Evolutionary conservation across 2,329 filamentous ascomycete species (phyloP).

Genomic region (Phialophora tarda): DNA sequence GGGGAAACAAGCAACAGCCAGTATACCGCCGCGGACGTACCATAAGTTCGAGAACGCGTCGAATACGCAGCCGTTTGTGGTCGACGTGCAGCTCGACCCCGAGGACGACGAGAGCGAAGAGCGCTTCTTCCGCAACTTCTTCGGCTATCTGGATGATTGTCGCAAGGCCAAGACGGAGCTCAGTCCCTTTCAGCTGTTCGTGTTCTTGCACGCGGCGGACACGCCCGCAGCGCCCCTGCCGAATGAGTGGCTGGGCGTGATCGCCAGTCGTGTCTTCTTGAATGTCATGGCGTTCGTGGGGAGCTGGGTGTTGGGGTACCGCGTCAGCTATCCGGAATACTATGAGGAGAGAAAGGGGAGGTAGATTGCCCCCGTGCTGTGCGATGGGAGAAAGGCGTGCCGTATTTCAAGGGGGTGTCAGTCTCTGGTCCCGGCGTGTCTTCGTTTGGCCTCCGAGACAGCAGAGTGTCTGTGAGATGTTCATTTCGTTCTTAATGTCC

Average conservation of each 20-base stretch:
- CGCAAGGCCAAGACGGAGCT: constrained; percentile 28
- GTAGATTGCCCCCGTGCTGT: background rate
- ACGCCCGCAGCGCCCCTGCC: constrained; percentile 37
- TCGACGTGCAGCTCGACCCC: constrained; percentile 39
- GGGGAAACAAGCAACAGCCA: constrained; percentile 22
- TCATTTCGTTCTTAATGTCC: background rate
- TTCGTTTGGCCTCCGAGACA: background rate
- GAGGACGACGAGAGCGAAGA: constrained; percentile 39
- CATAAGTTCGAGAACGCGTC: constrained; percentile 41
- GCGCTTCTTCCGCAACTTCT: constrained; percentile 41
- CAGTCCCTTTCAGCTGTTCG: constrained; percentile 40
- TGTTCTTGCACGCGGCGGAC: constrained; percentile 39
- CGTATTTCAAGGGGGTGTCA: background rate
- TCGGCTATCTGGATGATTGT: constrained; percentile 41
- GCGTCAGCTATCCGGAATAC: constrained; percentile 34
- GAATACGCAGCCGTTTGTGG: constrained; percentile 32
- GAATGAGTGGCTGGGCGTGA: constrained; percentile 19
- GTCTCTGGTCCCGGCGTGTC: background rate
- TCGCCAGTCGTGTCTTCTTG: constrained; percentile 29
- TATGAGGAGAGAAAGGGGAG: constrained; percentile 14
- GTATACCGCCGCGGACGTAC: constrained; percentile 27
- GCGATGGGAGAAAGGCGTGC: background rate
- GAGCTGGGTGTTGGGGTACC: constrained; percentile 31
- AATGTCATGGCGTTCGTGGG: constrained; percentile 26
- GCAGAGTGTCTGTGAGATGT: background rate